Percentiles rank a stretch among this genome's conserved stretches.
Evolutionary conservation across 108 stramenopile genomes (phyloP).

Genomic region (Skeletonema costatum): DNA sequence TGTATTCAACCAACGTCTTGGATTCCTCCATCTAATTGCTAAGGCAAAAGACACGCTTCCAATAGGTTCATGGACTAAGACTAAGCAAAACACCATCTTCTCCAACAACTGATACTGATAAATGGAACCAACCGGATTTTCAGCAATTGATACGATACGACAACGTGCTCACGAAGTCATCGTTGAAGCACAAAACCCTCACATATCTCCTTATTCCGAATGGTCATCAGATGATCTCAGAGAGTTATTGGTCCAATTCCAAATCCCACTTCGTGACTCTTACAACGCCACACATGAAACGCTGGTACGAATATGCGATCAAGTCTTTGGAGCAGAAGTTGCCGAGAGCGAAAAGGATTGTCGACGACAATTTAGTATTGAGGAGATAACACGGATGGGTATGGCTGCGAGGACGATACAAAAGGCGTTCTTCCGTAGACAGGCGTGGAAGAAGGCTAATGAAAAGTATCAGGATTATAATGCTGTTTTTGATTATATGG

Average conservation of each 20-base stretch:
- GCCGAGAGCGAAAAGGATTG: constrained; percentile 25
- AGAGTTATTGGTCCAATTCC: constrained; percentile 48
- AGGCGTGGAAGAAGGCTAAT: constrained; percentile 14
- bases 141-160: not conserved
- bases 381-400: constrained; percentile 37
- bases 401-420: constrained; percentile 42
- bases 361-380: constrained; percentile 20
- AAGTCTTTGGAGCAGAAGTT: constrained; percentile 39
- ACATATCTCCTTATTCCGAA: constrained; percentile 48
- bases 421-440: constrained; percentile 35
- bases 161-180: not conserved
- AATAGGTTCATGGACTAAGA: too few relatives aligned
- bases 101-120: not conserved
- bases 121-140: not conserved
- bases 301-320: constrained; percentile 55
- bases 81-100: too few relatives aligned
- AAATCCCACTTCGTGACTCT: constrained; percentile 53
- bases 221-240: constrained; percentile 48
- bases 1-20: too few relatives aligned
- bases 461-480: constrained; percentile 7
- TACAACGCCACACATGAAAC: constrained; percentile 51
- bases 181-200: constrained; percentile 23
- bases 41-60: too few relatives aligned
- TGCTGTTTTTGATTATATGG: constrained; percentile 1
- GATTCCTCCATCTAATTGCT: too few relatives aligned